These are phyloP conservation scores for Mallotus japonicus DNA, from an alignment of 441 rosid genomes.

Conservation along the genomic window DNA sequence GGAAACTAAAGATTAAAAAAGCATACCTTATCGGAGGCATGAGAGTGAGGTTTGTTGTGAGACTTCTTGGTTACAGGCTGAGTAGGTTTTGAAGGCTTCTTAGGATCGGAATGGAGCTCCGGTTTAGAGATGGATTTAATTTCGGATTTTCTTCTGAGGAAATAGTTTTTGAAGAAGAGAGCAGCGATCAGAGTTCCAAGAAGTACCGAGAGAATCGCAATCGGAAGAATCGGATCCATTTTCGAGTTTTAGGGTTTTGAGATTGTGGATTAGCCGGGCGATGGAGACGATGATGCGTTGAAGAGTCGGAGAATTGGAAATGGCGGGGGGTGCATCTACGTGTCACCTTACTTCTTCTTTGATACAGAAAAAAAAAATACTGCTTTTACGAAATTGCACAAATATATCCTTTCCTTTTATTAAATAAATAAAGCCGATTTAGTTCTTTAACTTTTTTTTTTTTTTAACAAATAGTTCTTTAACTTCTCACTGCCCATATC, in stretches of 20 bases:
- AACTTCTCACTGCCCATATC: no score
- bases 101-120: slow-evolving; percentile 56
- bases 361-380: background rate
- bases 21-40: slow-evolving; percentile 67
- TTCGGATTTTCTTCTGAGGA: slow-evolving; percentile 72
- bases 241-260: slow-evolving; percentile 16
- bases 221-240: slow-evolving; percentile 63
- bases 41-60: slow-evolving; percentile 63
- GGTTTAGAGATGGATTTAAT: slow-evolving; percentile 60
- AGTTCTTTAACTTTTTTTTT: background rate
- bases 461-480: no score
- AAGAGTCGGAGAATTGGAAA: background rate
- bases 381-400: no score
- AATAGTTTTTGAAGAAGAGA: slow-evolving; percentile 73
- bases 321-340: slow-evolving; percentile 11
- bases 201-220: slow-evolving; percentile 46
- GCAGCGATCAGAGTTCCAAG: slow-evolving; percentile 68
- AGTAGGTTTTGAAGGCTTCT: slow-evolving; percentile 50
- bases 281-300: background rate
- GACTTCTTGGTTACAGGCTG: slow-evolving; percentile 46
- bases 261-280: background rate
- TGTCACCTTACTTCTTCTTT: background rate
- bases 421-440: background rate
- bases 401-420: background rate
- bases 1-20: background rate